Evolutionary conservation across 2,329 filamentous ascomycete species (phyloP).

Genomic region (Byssothecium circinans): DNA sequence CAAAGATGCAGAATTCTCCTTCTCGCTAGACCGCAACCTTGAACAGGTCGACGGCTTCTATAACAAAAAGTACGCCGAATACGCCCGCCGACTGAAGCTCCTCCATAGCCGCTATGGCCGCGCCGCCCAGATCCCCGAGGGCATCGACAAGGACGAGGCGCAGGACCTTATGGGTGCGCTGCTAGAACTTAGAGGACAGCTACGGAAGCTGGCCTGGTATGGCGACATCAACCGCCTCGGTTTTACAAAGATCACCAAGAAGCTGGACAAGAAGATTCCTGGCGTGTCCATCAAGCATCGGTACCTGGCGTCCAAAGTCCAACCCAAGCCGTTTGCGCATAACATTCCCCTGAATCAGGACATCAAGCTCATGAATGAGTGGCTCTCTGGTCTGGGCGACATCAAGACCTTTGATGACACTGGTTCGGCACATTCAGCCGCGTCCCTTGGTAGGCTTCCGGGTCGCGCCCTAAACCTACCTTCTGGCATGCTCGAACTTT

Average conservation of each 20-base stretch:
- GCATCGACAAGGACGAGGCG: conserved; percentile 82
- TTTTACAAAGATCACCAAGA: conserved; percentile 98
- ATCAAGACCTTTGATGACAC: conserved; percentile 75
- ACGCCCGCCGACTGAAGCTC: conserved; percentile 78
- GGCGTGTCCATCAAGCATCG: conserved; percentile 75
- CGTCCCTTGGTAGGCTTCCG: conserved; percentile 75
- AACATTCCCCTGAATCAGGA: conserved; percentile 62
- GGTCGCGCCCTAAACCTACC: conserved; percentile 76
- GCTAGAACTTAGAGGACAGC: conserved; percentile 80
- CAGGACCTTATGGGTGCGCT: conserved; percentile 90
- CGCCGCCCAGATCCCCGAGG: conserved; percentile 67
- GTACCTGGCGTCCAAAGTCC: conserved; percentile 89
- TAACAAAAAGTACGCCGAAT: conserved; percentile 90
- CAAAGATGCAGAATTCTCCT: conserved; percentile 79
- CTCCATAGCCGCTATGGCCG: conserved; percentile 86
- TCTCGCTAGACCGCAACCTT: conserved; percentile 91
- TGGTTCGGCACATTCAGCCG: conserved; percentile 67
- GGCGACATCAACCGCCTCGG: conserved; percentile 93
- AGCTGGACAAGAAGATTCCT: conserved; percentile 91
- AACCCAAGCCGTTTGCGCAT: conserved; percentile 83
- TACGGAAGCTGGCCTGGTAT: conserved; percentile 95
- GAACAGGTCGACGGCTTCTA: conserved; percentile 97
- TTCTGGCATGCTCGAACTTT: conserved; percentile 65
- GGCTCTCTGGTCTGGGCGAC: conserved; percentile 81
- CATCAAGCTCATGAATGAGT: conserved; percentile 78